These are phyloP conservation scores for Mycena haematopus DNA, from an alignment of 768 basidiomycete species.

Conservation along the genomic window DNA sequence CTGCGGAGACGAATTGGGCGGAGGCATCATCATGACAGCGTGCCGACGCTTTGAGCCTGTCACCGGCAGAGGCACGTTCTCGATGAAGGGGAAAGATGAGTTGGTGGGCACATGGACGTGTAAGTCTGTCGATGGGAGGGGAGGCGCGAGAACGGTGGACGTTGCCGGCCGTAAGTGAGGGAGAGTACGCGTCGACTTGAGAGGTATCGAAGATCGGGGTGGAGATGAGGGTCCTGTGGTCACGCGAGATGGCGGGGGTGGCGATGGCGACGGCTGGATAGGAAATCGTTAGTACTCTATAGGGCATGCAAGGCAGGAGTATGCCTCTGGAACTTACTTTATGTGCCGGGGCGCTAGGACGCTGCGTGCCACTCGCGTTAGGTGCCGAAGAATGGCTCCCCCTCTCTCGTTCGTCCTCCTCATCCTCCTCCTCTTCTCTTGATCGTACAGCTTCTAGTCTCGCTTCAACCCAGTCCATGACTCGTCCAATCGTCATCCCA, in stretches of 20 bases:
- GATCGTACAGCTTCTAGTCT: constrained; percentile 77
- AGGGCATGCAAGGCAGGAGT: neutral
- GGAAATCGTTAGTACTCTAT: constrained; percentile 15
- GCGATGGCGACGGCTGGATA: constrained; percentile 36
- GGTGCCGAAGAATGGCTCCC: constrained; percentile 41
- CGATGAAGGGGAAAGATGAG: constrained; percentile 40
- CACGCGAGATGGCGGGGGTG: constrained; percentile 34
- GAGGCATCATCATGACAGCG: constrained; percentile 80
- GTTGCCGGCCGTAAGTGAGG: constrained; percentile 16
- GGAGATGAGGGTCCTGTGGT: constrained; percentile 29
- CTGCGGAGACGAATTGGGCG: constrained; percentile 51
- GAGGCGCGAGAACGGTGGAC: constrained; percentile 25
- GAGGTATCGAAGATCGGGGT: constrained; percentile 23
- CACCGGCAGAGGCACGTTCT: constrained; percentile 49
- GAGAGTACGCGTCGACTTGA: constrained; percentile 20
- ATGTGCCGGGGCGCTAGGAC: constrained; percentile 31
- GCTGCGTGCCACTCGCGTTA: constrained; percentile 42
- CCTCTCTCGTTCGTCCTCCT: constrained; percentile 75
- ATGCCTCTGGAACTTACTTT: constrained; percentile 12
- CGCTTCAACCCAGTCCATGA: constrained; percentile 89
- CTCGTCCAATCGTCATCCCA: constrained; percentile 77
- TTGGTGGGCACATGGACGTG: constrained; percentile 29
- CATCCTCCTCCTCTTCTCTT: constrained; percentile 82
- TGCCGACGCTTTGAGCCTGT: constrained; percentile 78
- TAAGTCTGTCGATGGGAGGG: constrained; percentile 28